Evolutionary conservation across 495 filamentous ascomycete species (phyloP), one percentile per base, ranked within the genome.

Genomic region (Cercophora samala): DNA sequence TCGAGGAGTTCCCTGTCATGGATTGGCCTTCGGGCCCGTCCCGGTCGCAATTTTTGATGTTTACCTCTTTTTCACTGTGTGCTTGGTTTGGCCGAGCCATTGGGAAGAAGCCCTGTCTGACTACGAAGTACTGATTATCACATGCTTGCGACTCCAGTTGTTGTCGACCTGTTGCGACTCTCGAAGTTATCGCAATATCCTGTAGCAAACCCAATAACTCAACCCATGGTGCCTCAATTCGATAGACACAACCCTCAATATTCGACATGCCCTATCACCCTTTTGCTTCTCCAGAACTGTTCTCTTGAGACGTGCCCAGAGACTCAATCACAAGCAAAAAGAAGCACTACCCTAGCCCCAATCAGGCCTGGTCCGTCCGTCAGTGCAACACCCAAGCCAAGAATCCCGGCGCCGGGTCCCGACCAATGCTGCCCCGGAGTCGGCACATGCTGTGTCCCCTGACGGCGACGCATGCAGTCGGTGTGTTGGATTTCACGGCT

Each of bases 11-110:
- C 59, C 53, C 66, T 55, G 63, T 59, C 60, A 66, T 71, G 63
- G 68, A 71, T 71, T 71, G 69, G 52, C 69, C 69, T 71, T 71
- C 69, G 69, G 69, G 69, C 63, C 69, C 66, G 69, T 71, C 68
- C 63, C 66, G 66, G 66, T 68, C 66, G 66, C 29, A 71, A 71
- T 71, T 71, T 71, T 69, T 71, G 69, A 60, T 71, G 60, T 68
- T 60, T 60, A n/a, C 26, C 53, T n/a, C 54, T 62, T 71, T 71
- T 71, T 71, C 69, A 51, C 63, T 71, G 54, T 68, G 69, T 60
- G 66, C 66, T 55, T 60, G 69, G 69, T 62, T 37, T 11, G 1
- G 69, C 65, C 62, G 69, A 37, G 66, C 66, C 69, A 62, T 71
- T 66, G 66, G 63, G 69, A 69, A 71, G 66, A 51, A 63, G 21